Evolutionary conservation across 768 basidiomycete species (phyloP).

Genomic region (Fibroporia radiculosa): DNA sequence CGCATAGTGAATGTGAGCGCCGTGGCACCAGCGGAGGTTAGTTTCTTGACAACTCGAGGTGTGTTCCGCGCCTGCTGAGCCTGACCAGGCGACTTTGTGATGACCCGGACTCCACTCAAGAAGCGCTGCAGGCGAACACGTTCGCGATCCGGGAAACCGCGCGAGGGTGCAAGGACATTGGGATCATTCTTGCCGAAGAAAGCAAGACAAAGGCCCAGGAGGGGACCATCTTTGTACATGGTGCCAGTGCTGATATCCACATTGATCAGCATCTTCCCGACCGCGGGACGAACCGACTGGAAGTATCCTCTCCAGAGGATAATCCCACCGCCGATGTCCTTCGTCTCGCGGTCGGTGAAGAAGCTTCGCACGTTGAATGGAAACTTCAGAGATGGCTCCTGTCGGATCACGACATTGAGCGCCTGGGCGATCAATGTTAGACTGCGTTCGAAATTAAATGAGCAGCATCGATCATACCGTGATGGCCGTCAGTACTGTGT

Average conservation of each 20-base stretch:
- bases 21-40: slow-evolving; percentile 46
- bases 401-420: slow-evolving; percentile 66
- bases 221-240: slow-evolving; percentile 61
- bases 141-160: slow-evolving; percentile 41
- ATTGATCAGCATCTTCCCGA: slow-evolving; percentile 60
- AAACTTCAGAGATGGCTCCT: slow-evolving; percentile 60
- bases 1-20: slow-evolving; percentile 48
- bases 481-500: slow-evolving; percentile 57
- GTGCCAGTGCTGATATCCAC: slow-evolving; percentile 72
- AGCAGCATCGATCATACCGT: slow-evolving; percentile 30
- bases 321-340: slow-evolving; percentile 53
- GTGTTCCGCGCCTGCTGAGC: slow-evolving; percentile 16
- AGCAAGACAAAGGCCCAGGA: slow-evolving; percentile 52
- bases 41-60: slow-evolving; percentile 55
- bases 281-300: slow-evolving; percentile 66
- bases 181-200: slow-evolving; percentile 34
- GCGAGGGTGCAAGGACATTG: slow-evolving; percentile 31
- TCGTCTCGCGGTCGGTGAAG: slow-evolving; percentile 51
- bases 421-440: slow-evolving; percentile 34
- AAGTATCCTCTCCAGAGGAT: slow-evolving; percentile 77
- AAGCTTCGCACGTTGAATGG: slow-evolving; percentile 74
- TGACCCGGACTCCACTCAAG: slow-evolving; percentile 43
- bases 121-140: slow-evolving; percentile 48
- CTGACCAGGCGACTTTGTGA: slow-evolving; percentile 24
- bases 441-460: background rate